A percentile compares a stretch with the other conserved stretches of the same genome.
These are phyloP conservation scores for Ciborinia camelliae DNA, from an alignment of 2,329 filamentous ascomycete species.

Conservation along the genomic window DNA sequence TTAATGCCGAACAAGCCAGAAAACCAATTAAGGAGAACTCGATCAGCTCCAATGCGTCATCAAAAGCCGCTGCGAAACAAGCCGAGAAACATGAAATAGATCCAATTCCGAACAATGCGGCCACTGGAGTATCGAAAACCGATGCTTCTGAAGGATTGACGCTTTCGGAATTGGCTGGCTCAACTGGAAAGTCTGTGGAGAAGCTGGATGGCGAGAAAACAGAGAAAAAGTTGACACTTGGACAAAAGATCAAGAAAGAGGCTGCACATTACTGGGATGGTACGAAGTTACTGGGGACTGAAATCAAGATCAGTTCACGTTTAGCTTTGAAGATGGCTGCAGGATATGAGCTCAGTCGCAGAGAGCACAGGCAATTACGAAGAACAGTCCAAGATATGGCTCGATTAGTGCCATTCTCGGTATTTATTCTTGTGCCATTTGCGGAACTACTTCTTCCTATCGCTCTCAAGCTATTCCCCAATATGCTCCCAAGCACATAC, in stretches of 20 bases:
- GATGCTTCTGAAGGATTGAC: slow-evolving; percentile 34
- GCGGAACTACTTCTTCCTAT: slow-evolving; percentile 89
- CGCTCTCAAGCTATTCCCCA: slow-evolving; percentile 92
- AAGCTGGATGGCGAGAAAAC: slow-evolving; percentile 66
- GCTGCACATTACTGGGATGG: slow-evolving; percentile 96
- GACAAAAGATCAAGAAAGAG: slow-evolving; percentile 94
- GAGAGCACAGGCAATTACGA: slow-evolving; percentile 89
- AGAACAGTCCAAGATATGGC: slow-evolving; percentile 91
- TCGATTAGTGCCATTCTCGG: slow-evolving; percentile 89
- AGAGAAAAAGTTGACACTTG: slow-evolving; percentile 81
- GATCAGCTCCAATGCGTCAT: slow-evolving; percentile 35
- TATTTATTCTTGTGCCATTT: slow-evolving; percentile 95
- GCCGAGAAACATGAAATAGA: slow-evolving; percentile 32
- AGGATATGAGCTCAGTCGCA: slow-evolving; percentile 90
- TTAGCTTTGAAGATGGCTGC: slow-evolving; percentile 96
- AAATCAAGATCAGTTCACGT: slow-evolving; percentile 88
- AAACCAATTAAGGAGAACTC: slow-evolving; percentile 50
- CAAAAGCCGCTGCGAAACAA: slow-evolving; percentile 30
- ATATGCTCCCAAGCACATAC: slow-evolving; percentile 94
- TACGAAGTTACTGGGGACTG: slow-evolving; percentile 87
- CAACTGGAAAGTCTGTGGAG: slow-evolving; percentile 59
- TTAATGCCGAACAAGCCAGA: slow-evolving; percentile 66
- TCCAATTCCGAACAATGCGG: slow-evolving; percentile 26
- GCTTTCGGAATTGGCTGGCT: slow-evolving; percentile 59
- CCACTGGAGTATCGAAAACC: slow-evolving; percentile 37